Evolutionary conservation across 2,329 filamentous ascomycete species (phyloP), one percentile per base, ranked within the genome.

Genomic region (Furcasterigmium sp.): DNA sequence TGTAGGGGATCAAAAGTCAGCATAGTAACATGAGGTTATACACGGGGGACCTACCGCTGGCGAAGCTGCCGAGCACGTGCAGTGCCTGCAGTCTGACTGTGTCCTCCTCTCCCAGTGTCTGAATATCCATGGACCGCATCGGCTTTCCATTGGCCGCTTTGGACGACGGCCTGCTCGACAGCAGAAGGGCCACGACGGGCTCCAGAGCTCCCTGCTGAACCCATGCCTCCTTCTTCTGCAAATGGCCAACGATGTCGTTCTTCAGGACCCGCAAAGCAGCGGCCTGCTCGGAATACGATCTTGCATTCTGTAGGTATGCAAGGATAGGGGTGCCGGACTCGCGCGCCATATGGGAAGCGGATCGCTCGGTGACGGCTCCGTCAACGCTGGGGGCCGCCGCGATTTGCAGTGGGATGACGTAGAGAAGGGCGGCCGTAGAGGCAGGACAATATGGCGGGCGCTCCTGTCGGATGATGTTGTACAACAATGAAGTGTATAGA

Each of bases 171-270:
- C 56, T 56, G 40, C 55, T 56, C 13, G 59, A 51, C 38, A 61
- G 61, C 59, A 76, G 69, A 48, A 69, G 71, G 53, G 59, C 66
- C 56, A 72, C 73, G 43, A 75, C 68, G 26, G 77, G 75, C 42
- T 79, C 75, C 37, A 93, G 64, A 21, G 87, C 72, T 15, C 91
- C 91, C 43, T 79, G 68, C 45, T 72, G 72, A 32, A 96, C 75
- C 72, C 84, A 91, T 44, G 80, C 66, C 64, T 91, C 85, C 65
- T 98, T 98, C 61, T 84, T 84, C 62, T 91, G 83, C 26, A 85
- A 76, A 63, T 97, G 89, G 19, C 93, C 93, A 47, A 95, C 82
- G 38, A 95, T 77, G 50, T 93, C 86, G 63, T 95, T 93, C 70
- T 95, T 97, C 23, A 98, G 69, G 34, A 74, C 72, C 51, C 83